Conservation (phyloP, 2,329 filamentous ascomycete species). For the Bipolaris oryzae region DNA sequence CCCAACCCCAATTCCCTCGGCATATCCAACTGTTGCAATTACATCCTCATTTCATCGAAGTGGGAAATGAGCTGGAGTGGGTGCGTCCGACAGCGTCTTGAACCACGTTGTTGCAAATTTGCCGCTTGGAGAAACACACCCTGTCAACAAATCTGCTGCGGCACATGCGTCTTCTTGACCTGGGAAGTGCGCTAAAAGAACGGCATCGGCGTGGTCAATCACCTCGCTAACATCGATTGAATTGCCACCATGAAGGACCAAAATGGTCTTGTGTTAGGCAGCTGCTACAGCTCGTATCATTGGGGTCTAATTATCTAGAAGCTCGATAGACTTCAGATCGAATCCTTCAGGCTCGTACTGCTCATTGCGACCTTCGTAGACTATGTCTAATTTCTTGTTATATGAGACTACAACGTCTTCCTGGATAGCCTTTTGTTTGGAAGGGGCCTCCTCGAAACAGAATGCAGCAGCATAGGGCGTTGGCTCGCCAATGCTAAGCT, state of each 20-base stretch:
- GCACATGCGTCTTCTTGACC: not conserved
- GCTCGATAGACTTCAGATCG: not conserved
- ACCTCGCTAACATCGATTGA: not conserved
- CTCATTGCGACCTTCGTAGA: not conserved
- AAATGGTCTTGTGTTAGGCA: not conserved
- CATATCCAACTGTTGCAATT: not conserved
- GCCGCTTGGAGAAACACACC: not conserved
- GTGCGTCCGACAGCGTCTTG: not conserved
- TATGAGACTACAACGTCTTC: not conserved
- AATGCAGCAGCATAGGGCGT: not conserved
- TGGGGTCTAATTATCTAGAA: not conserved
- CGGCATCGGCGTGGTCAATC: not conserved
- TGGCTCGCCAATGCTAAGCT: not conserved
- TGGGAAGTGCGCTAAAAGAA: not conserved
- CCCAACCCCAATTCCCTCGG: not conserved
- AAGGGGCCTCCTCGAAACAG: not conserved
- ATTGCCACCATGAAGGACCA: not conserved
- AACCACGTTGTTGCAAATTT: not conserved
- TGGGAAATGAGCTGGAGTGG: not conserved
- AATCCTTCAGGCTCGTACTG: not conserved
- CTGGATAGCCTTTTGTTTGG: not conserved
- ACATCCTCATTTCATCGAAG: not conserved
- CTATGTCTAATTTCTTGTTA: not conserved
- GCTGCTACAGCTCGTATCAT: not conserved
- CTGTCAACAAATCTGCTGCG: not conserved